phyloP scores from a whole-genome alignment of 306 rosid genomes.

The Sicyos edulis region DNA sequence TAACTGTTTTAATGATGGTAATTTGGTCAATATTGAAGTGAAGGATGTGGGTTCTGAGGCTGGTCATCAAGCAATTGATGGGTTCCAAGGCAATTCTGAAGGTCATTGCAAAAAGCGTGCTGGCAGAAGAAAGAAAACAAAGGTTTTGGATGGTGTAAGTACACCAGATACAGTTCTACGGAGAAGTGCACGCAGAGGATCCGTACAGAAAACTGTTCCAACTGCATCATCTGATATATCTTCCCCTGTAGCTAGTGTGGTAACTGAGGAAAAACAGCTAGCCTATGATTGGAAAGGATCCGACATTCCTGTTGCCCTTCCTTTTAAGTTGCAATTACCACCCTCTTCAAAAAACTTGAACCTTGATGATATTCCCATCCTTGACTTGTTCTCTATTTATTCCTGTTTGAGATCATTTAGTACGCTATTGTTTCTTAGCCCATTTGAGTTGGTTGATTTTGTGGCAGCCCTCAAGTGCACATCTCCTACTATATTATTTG shows the following conservation, averaged over 20 bases:
- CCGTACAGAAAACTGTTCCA: conserved; percentile 37
- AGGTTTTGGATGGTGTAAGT: conserved; percentile 33
- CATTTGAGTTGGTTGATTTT: conserved; percentile 87
- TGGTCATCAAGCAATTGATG: conserved; percentile 32
- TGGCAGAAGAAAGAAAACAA: conserved; percentile 59
- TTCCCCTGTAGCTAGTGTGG: conserved; percentile 49
- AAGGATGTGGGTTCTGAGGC: conserved; percentile 45
- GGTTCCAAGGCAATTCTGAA: conserved; percentile 36
- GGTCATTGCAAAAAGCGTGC: conserved; percentile 39
- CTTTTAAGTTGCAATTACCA: conserved; percentile 58
- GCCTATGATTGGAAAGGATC: conserved; percentile 33
- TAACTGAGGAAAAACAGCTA: conserved; percentile 48
- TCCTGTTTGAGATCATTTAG: conserved; percentile 85
- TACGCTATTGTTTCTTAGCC: conserved; percentile 77
- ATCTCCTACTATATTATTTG: conserved; percentile 61
- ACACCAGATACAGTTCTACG: conserved; percentile 59
- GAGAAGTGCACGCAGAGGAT: conserved; percentile 90
- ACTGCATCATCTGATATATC: conserved; percentile 25
- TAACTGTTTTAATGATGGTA: conserved; percentile 27
- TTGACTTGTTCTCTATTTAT: conserved; percentile 79
- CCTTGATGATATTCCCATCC: conserved; percentile 64
- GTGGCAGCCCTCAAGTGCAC: conserved; percentile 56
- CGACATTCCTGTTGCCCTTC: conserved; percentile 40
- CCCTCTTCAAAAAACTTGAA: conserved; percentile 70
- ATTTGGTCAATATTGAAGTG: conserved; percentile 32